Conservation (phyloP, 805 yeast genomes). For the Sugiyamaella marilandica region DNA sequence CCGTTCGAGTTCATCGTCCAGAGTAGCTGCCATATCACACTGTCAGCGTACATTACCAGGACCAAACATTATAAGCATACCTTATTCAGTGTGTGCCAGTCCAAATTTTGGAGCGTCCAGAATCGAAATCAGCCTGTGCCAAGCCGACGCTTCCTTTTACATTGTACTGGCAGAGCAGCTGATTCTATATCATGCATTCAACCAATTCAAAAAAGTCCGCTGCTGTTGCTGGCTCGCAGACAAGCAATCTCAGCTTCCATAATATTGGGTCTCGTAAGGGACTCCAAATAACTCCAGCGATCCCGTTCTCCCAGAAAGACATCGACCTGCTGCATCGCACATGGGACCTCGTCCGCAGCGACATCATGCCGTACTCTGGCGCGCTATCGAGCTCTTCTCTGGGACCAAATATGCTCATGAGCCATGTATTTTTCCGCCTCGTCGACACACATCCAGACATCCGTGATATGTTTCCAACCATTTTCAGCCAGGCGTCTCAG, state of each 20-base stretch:
- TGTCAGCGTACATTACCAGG: too few relatives aligned
- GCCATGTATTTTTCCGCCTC: background rate
- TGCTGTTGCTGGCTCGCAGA: background rate
- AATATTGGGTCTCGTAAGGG: background rate
- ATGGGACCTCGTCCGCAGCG: background rate
- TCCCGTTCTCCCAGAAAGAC: background rate
- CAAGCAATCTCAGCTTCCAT: background rate
- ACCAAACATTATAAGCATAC: too few relatives aligned
- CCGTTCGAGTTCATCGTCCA: too few relatives aligned
- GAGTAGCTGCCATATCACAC: too few relatives aligned
- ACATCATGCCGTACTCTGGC: background rate
- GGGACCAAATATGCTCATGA: background rate
- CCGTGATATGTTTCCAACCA: conserved; percentile 64
- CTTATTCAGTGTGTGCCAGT: too few relatives aligned
- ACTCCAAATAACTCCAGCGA: too few relatives aligned
- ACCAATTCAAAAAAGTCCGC: background rate
- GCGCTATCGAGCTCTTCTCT: background rate
- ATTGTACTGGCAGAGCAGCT: too few relatives aligned
- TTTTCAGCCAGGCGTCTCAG: conserved; percentile 72
- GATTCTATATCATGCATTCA: background rate
- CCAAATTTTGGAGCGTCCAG: too few relatives aligned
- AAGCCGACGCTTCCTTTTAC: too few relatives aligned
- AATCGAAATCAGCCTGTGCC: too few relatives aligned
- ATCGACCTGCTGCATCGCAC: background rate
- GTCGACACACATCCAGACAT: conserved; percentile 43